phyloP scores from a whole-genome alignment of 2,329 filamentous ascomycete genomes.

The Thelonectria rubi region DNA sequence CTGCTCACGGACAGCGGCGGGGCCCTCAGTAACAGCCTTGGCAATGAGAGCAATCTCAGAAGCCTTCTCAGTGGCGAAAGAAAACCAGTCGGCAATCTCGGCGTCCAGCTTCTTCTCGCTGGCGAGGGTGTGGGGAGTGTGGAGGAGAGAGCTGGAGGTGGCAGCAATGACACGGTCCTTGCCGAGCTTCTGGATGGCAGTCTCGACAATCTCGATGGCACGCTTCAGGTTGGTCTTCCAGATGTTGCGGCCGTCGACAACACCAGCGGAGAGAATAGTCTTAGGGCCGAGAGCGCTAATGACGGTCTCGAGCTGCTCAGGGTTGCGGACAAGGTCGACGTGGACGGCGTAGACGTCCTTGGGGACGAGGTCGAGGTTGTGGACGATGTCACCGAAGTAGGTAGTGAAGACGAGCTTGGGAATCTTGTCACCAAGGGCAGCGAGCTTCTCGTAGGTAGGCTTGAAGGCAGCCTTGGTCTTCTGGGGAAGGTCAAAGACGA shows the following conservation, averaged over 20 bases:
- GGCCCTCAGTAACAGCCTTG: conserved; percentile 95
- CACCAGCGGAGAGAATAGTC: conserved; percentile 92
- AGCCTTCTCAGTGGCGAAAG: conserved; percentile 95
- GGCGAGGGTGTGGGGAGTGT: conserved; percentile 96
- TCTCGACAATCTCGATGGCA: conserved; percentile 90
- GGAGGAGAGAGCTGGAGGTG: conserved; percentile 96
- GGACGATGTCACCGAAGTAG: conserved; percentile 99
- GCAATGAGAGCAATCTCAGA: conserved; percentile 90
- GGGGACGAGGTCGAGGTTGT: conserved; percentile 94
- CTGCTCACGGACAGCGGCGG: conserved; percentile 83
- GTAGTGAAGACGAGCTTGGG: conserved; percentile 92
- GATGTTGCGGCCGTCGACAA: conserved; percentile 99
- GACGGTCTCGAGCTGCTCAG: conserved; percentile 93
- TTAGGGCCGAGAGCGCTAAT: conserved; percentile 83
- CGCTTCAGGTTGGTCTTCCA: conserved; percentile 99
- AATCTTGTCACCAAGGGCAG: conserved; percentile 77
- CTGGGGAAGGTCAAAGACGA: conserved; percentile 90
- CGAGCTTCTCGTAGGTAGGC: conserved; percentile 92
- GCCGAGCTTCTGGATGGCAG: conserved; percentile 91
- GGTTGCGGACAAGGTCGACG: conserved; percentile 96
- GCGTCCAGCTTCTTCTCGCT: conserved; percentile 98
- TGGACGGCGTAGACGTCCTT: conserved; percentile 86
- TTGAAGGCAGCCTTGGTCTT: conserved; percentile 98
- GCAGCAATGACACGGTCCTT: conserved; percentile 97
- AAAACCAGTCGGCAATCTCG: conserved; percentile 98